phyloP scores from a whole-genome alignment of 2,329 filamentous ascomycete species.

The Macrophomina tecta region DNA sequence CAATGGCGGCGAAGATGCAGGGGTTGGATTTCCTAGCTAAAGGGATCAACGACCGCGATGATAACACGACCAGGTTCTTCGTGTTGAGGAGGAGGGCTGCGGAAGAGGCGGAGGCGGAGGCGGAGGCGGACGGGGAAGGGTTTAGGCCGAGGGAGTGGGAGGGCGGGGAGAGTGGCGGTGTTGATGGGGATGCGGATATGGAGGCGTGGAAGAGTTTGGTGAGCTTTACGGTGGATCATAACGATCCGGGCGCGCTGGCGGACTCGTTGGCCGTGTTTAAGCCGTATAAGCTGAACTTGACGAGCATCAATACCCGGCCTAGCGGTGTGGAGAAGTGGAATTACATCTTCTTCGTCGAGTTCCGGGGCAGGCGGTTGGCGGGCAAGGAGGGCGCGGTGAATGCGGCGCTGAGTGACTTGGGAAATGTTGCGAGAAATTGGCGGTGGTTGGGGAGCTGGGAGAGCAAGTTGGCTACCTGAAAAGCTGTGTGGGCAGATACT shows the following conservation, averaged over 20 bases:
- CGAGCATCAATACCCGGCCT: conserved; percentile 87
- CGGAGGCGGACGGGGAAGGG: neutral
- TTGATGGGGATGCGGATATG: conserved; percentile 26
- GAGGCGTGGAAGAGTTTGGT: conserved; percentile 70
- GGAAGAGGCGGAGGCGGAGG: conserved; percentile 12
- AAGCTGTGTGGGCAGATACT: neutral
- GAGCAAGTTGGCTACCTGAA: conserved; percentile 31
- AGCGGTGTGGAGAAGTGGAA: conserved; percentile 78
- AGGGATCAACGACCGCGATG: conserved; percentile 73
- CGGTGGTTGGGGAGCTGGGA: conserved; percentile 74
- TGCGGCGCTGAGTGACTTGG: conserved; percentile 65
- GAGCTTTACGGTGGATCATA: conserved; percentile 82
- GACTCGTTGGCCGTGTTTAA: conserved; percentile 81
- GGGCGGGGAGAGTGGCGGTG: neutral
- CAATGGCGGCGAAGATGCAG: conserved; percentile 72
- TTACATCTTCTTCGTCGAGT: conserved; percentile 95
- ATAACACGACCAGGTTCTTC: conserved; percentile 83
- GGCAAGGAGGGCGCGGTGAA: conserved; percentile 65
- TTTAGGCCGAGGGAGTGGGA: conserved; percentile 9
- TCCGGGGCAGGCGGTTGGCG: conserved; percentile 66
- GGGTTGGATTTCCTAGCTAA: conserved; percentile 72
- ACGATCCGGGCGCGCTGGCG: conserved; percentile 79
- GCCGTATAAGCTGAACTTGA: conserved; percentile 75
- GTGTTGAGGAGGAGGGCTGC: conserved; percentile 57
- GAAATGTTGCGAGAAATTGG: conserved; percentile 64